Evolutionary conservation across 495 filamentous ascomycete species (phyloP).

Genomic region (Trypethelium eluteriae): DNA sequence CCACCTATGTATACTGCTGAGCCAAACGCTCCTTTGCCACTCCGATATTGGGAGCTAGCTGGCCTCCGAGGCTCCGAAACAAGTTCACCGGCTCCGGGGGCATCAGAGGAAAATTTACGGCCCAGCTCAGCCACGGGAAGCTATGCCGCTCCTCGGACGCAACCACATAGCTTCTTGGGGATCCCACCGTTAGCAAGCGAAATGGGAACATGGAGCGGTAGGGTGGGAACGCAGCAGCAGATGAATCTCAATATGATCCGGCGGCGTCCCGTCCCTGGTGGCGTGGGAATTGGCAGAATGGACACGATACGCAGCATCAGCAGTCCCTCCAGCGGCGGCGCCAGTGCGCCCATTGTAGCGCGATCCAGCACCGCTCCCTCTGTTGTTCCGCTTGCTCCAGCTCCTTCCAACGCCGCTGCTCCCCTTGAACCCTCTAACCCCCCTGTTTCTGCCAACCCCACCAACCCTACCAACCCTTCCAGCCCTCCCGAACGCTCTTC

Average conservation of each 20-base stretch:
- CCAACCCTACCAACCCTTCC: not conserved
- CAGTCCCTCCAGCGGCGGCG: conserved; percentile 4
- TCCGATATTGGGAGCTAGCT: conserved; percentile 26
- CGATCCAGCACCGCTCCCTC: not conserved
- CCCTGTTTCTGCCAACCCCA: not conserved
- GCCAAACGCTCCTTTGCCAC: conserved; percentile 26
- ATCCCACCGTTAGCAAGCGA: not conserved
- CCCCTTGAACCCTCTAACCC: not conserved
- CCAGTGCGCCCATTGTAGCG: not conserved
- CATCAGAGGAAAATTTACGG: not conserved
- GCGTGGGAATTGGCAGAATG: not conserved
- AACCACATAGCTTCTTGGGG: not conserved
- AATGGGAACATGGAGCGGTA: not conserved
- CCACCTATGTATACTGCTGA: conserved; percentile 27
- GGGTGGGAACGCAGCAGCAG: not conserved
- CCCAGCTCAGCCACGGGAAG: conserved; percentile 7
- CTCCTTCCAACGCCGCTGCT: not conserved
- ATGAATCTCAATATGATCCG: conserved; percentile 2
- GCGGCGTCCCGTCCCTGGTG: not conserved
- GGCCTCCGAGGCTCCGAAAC: conserved; percentile 14
- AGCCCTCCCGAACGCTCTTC: not conserved
- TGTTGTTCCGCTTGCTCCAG: not conserved
- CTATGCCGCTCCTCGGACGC: conserved; percentile 4
- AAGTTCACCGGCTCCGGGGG: not conserved
- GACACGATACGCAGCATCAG: conserved; percentile 10